Conservation (phyloP, 2,329 filamentous ascomycete species). For the Claviceps sp. region DNA sequence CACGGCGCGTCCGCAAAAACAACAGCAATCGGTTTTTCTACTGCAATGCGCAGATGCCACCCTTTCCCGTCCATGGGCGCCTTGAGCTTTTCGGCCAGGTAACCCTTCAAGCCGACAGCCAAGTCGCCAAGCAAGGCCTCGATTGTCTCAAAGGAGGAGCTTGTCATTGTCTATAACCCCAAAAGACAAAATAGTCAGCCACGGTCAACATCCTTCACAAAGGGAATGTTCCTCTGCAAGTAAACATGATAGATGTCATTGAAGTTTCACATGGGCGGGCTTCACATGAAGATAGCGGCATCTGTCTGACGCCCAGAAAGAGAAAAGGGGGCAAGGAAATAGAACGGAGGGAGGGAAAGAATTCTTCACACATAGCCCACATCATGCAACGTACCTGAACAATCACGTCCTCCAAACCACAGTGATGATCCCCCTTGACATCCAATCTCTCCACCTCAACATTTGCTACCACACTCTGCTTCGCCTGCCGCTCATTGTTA, state of each 20-base stretch:
- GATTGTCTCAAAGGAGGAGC: conserved; percentile 47
- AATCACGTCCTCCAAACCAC: conserved; percentile 43
- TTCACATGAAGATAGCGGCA: not conserved
- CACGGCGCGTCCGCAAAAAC: conserved; percentile 57
- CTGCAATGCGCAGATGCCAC: conserved; percentile 43
- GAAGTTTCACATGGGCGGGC: not conserved
- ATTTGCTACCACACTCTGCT: conserved; percentile 52
- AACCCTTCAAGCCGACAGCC: conserved; percentile 30
- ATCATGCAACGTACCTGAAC: conserved; percentile 37
- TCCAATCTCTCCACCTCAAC: conserved; percentile 45
- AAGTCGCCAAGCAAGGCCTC: conserved; percentile 44
- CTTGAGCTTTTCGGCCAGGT: conserved; percentile 20
- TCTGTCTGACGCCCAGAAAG: not conserved
- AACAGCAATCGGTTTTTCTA: conserved; percentile 64
- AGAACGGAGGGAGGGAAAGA: not conserved
- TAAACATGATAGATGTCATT: not conserved
- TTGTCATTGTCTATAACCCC: conserved; percentile 32
- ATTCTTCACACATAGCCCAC: too few relatives aligned
- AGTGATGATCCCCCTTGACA: conserved; percentile 34
- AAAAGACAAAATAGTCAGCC: not conserved
- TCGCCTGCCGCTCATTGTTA: conserved; percentile 50
- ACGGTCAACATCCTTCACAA: not conserved
- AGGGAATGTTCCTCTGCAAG: not conserved
- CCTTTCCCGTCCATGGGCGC: conserved; percentile 13
- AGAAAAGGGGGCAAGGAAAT: not conserved